phyloP scores from a whole-genome alignment of 192 early-diverging fungal species.

The Fimicolochytrium jonesii region DNA sequence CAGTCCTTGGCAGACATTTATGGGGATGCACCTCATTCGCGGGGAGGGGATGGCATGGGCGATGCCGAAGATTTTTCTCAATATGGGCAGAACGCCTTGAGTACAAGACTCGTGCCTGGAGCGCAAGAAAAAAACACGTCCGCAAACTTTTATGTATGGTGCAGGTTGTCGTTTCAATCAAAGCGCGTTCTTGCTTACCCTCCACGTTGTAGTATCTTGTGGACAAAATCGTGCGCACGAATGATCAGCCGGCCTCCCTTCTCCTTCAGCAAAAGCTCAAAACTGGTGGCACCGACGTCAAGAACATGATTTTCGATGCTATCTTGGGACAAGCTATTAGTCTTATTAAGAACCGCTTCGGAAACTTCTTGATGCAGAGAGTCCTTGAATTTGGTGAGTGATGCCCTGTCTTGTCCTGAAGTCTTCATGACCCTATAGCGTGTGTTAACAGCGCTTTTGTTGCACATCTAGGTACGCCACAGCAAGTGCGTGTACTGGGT shows the following conservation, averaged over 20 bases:
- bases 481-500: constrained; percentile 54
- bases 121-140: constrained; percentile 17
- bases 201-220: constrained; percentile 47
- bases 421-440: not conserved
- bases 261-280: constrained; percentile 69
- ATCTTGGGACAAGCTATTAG: constrained; percentile 52
- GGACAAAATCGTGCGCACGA: constrained; percentile 64
- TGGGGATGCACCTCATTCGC: not conserved
- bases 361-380: constrained; percentile 73
- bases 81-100: constrained; percentile 3
- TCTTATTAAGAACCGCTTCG: constrained; percentile 71
- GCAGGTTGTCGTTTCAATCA: not conserved
- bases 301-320: constrained; percentile 55
- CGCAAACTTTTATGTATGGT: constrained; percentile 29
- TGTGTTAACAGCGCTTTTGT: not conserved
- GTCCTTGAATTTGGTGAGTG: constrained; percentile 57
- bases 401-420: no score
- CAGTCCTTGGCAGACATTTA: constrained; percentile 2
- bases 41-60: no score
- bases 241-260: constrained; percentile 71
- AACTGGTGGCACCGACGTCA: constrained; percentile 44
- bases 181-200: not conserved
- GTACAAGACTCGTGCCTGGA: constrained; percentile 7
- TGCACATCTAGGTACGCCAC: constrained; percentile 38
- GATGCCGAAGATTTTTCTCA: not conserved